Conservation (phyloP, 2,329 filamentous ascomycete genomes). For the Fusarium multiceps region DNA sequence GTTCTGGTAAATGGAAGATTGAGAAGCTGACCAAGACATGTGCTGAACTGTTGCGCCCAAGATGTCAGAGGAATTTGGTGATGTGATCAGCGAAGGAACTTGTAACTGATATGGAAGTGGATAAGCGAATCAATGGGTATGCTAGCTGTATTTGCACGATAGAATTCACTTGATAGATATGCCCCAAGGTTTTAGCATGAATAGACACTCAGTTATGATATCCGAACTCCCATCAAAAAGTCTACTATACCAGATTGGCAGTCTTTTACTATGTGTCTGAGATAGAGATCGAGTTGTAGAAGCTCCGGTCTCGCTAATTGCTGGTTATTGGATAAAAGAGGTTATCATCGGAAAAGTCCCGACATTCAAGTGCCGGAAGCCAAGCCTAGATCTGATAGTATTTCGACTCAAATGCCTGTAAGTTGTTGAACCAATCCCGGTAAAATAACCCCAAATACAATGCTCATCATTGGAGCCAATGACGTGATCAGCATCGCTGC, state of each 20-base stretch:
- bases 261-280: not conserved
- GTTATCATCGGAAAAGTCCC: conserved; percentile 20
- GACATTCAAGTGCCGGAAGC: not conserved
- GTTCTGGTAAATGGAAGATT: conserved; percentile 46
- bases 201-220: not conserved
- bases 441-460: conserved; percentile 12
- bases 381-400: not conserved
- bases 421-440: conserved; percentile 38
- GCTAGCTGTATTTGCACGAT: not conserved
- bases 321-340: not conserved
- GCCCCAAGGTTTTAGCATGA: not conserved
- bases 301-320: conserved; percentile 17
- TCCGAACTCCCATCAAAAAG: not conserved
- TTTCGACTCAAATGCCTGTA: not conserved
- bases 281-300: not conserved
- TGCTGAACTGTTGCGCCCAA: not conserved
- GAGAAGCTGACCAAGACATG: not conserved
- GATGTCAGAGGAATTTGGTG: not conserved
- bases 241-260: not conserved
- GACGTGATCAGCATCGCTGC: conserved; percentile 37
- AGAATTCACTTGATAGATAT: not conserved
- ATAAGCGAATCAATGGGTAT: not conserved
- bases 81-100: not conserved
- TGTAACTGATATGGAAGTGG: not conserved
- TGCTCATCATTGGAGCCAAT: conserved; percentile 43